These are phyloP conservation scores for Prunus padus DNA, from an alignment of 306 rosid genomes.

Conservation along the genomic window DNA sequence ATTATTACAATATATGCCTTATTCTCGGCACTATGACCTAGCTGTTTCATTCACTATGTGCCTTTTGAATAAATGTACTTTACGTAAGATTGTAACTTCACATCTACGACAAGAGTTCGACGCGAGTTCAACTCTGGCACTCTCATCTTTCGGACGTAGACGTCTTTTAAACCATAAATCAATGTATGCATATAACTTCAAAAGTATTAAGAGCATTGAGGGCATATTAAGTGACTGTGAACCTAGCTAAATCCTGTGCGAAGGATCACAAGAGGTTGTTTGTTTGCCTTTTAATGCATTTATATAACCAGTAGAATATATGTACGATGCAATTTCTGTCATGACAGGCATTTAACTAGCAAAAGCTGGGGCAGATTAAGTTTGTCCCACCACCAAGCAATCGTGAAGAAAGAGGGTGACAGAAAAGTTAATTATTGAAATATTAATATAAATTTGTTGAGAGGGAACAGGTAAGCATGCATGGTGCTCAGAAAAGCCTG, in stretches of 20 bases:
- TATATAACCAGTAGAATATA: not conserved
- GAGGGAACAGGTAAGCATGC: constrained; percentile 70
- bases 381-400: constrained; percentile 34
- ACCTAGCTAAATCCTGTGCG: too few species aligned
- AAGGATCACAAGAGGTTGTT: not conserved
- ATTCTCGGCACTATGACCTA: not conserved
- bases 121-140: too few species aligned
- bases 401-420: constrained; percentile 30
- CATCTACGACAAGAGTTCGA: too few species aligned
- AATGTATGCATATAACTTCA: too few species aligned
- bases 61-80: constrained; percentile 3
- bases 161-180: too few species aligned
- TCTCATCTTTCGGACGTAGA: too few species aligned
- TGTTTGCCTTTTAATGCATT: constrained; percentile 15
- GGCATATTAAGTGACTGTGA: not conserved
- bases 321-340: not conserved
- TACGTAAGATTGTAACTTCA: not conserved
- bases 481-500: constrained; percentile 62
- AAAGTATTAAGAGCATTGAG: too few species aligned
- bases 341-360: constrained; percentile 1
- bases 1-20: not conserved
- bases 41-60: constrained; percentile 6
- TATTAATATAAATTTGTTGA: constrained; percentile 20
- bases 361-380: constrained; percentile 25
- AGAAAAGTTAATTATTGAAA: constrained; percentile 25